phyloP scores from a whole-genome alignment of 441 rosid genomes.

The Gossypium davidsonii region DNA sequence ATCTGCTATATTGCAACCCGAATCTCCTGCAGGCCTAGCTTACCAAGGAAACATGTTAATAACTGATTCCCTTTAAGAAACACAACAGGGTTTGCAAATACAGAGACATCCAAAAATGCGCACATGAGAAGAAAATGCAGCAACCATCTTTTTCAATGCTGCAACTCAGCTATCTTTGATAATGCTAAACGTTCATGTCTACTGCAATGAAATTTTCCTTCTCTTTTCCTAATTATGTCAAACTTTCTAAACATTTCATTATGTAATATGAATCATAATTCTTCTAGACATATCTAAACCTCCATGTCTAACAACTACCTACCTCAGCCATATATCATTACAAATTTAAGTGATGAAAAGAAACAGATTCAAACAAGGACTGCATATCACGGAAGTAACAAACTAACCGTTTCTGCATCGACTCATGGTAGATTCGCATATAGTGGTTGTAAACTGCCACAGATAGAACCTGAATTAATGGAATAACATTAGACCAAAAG shows the following conservation, averaged over 20 bases:
- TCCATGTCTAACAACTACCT: background rate
- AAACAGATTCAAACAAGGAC: background rate
- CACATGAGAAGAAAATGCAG: background rate
- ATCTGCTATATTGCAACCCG: slow-evolving; percentile 31
- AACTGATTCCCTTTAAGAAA: slow-evolving; percentile 14
- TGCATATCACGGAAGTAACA: background rate
- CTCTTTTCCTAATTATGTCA: background rate
- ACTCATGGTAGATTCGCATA: slow-evolving; percentile 69
- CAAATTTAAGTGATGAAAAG: background rate
- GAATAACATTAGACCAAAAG: background rate
- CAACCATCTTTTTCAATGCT: background rate
- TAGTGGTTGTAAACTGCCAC: slow-evolving; percentile 98
- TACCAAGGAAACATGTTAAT: slow-evolving; percentile 39
- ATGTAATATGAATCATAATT: background rate
- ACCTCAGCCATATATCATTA: background rate
- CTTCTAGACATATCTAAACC: background rate
- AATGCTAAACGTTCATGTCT: background rate
- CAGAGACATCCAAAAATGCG: background rate
- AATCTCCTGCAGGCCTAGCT: slow-evolving; percentile 67
- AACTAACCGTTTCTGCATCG: slow-evolving; percentile 58
- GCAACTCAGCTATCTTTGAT: background rate
- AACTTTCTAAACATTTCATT: background rate
- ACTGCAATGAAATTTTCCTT: background rate
- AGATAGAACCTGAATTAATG: slow-evolving; percentile 65
- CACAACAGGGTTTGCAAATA: background rate